Conservation (phyloP, 2,329 filamentous ascomycete genomes). For the Cytospora chrysosperma region DNA sequence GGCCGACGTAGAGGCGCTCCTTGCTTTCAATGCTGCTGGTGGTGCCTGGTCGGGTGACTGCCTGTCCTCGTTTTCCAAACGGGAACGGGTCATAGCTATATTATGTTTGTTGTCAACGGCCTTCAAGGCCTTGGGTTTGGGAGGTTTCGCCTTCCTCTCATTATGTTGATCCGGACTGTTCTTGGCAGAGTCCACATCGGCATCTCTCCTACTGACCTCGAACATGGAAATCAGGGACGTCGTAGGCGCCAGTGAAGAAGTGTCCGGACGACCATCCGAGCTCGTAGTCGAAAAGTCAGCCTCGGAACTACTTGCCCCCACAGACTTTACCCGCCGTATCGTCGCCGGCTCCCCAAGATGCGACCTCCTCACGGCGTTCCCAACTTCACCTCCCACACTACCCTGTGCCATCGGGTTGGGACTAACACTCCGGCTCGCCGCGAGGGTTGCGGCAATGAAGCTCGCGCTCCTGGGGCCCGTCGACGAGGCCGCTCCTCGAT, state of each 20-base stretch:
- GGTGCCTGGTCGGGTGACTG: neutral
- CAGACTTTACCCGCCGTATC: conserved; percentile 3
- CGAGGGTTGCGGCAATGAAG: conserved; percentile 60
- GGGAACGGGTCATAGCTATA: neutral
- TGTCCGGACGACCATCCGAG: conserved; percentile 46
- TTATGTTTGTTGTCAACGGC: neutral
- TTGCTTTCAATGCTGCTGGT: neutral
- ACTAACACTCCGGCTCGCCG: conserved; percentile 60
- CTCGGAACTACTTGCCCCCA: conserved; percentile 33
- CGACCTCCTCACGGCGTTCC: conserved; percentile 29
- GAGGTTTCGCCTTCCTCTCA: neutral
- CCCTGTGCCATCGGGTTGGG: conserved; percentile 37
- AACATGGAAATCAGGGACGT: conserved; percentile 68
- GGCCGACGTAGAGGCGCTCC: neutral
- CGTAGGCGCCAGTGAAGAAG: conserved; percentile 59
- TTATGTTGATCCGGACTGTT: conserved; percentile 22
- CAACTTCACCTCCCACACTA: conserved; percentile 8
- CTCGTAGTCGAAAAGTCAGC: conserved; percentile 32
- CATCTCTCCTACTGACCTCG: conserved; percentile 48
- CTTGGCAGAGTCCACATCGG: conserved; percentile 36
- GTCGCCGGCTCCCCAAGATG: conserved; percentile 18
- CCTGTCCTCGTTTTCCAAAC: neutral
- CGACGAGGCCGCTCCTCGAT: conserved; percentile 14
- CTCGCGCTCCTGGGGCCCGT: conserved; percentile 53
- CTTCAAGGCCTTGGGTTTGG: neutral